Conservation (phyloP, 1,284 basidiomycete genomes). For the Sporisorium reilianum region DNA sequence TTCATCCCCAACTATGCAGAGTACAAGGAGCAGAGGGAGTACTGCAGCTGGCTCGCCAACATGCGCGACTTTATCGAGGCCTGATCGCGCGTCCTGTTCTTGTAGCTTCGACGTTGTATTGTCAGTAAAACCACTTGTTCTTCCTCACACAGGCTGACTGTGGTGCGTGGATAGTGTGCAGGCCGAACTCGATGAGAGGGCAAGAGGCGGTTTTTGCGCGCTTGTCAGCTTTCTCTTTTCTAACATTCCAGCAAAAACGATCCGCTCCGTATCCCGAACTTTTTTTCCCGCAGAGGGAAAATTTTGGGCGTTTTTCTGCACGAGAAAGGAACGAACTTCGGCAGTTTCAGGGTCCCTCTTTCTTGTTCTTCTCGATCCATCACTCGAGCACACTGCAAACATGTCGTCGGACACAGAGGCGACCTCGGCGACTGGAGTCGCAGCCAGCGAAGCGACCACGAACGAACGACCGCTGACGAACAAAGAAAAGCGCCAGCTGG, state of each 20-base stretch:
- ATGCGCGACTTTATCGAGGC: conserved; percentile 86
- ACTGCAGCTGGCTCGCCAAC: conserved; percentile 86
- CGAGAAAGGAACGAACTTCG: not conserved
- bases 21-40: conserved; percentile 75
- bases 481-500: conserved; percentile 58
- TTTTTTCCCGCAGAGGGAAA: not conserved
- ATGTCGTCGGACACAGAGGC: conserved; percentile 19
- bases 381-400: not conserved
- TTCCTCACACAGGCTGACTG: too few species aligned
- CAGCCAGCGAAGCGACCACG: not conserved
- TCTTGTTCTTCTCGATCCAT: not conserved
- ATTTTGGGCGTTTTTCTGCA: conserved; percentile 12
- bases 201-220: not conserved
- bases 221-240: not conserved
- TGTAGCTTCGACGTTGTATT: not conserved
- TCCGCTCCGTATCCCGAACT: conserved; percentile 8
- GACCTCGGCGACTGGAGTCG: not conserved
- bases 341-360: not conserved
- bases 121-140: not conserved
- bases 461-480: conserved; percentile 49
- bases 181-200: not conserved
- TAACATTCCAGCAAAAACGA: not conserved
- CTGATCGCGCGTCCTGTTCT: not conserved
- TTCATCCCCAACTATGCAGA: conserved; percentile 69
- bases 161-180: too few species aligned